phyloP scores from a whole-genome alignment of 805 yeast species.

The Candida michaelii region DNA sequence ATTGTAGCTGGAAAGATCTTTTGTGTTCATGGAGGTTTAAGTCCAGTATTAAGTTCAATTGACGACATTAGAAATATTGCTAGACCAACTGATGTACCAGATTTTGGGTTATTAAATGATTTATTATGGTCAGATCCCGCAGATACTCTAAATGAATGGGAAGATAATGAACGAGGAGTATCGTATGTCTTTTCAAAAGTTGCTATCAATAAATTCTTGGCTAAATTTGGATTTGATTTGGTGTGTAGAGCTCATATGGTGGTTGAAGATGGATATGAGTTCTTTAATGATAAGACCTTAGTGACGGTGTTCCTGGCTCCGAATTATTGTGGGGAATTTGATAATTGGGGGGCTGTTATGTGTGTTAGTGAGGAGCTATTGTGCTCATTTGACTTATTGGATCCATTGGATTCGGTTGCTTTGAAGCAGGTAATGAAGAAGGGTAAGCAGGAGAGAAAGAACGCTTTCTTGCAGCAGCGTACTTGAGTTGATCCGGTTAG shows the following conservation, averaged over 20 bases:
- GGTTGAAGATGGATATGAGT: conserved; percentile 86
- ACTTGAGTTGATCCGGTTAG: background rate
- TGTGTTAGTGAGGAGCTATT: conserved; percentile 88
- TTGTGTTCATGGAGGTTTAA: conserved; percentile 83
- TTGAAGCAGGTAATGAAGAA: conserved; percentile 91
- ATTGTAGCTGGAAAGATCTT: conserved; percentile 93
- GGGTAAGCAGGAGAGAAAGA: conserved; percentile 84
- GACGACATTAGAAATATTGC: conserved; percentile 74
- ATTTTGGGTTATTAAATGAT: conserved; percentile 75
- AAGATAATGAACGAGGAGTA: conserved; percentile 83
- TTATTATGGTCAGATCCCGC: conserved; percentile 85
- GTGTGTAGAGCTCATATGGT: conserved; percentile 90
- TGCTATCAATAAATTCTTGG: conserved; percentile 74
- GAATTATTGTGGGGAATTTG: conserved; percentile 79
- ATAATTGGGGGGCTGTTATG: conserved; percentile 93
- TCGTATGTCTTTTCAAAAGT: conserved; percentile 77
- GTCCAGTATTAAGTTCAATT: conserved; percentile 71
- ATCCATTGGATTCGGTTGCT: conserved; percentile 91
- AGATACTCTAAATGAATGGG: conserved; percentile 82
- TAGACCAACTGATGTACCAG: conserved; percentile 85
- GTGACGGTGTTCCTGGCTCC: conserved; percentile 85
- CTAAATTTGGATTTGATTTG: conserved; percentile 74
- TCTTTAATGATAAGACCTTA: conserved; percentile 69
- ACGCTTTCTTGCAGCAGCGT: conserved; percentile 35
- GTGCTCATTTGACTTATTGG: conserved; percentile 89